These are phyloP conservation scores for Canna indica DNA, from an alignment of 176 grass and related monocot genomes.

Conservation along the genomic window DNA sequence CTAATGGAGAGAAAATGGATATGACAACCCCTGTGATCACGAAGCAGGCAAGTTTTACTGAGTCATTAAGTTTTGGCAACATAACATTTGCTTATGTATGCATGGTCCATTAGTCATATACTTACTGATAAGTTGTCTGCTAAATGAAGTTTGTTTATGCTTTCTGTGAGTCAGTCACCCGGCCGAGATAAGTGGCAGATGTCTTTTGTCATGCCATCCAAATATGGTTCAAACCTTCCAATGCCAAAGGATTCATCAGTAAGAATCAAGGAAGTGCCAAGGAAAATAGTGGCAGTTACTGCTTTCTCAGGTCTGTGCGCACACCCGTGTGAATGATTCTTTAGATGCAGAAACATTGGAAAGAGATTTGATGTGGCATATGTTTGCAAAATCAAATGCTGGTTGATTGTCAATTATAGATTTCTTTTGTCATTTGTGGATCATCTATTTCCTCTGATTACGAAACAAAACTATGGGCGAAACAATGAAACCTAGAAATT, in stretches of 20 bases:
- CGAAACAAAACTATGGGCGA: not conserved
- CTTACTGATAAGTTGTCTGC: not conserved
- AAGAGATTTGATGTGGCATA: not conserved
- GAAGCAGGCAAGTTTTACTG: slow-evolving; percentile 33
- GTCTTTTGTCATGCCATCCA: slow-evolving; percentile 93
- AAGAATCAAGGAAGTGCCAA: slow-evolving; percentile 58
- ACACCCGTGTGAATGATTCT: not conserved
- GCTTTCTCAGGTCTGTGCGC: slow-evolving; percentile 92
- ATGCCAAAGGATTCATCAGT: slow-evolving; percentile 67
- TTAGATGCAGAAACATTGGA: not conserved
- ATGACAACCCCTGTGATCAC: slow-evolving; percentile 96
- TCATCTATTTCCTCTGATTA: not conserved
- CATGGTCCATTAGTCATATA: not conserved
- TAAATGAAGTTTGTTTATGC: not conserved
- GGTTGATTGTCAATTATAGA: not conserved
- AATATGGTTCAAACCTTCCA: slow-evolving; percentile 72
- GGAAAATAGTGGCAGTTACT: slow-evolving; percentile 54
- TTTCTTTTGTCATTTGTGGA: not conserved
- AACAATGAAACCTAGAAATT: not conserved
- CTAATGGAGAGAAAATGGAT: slow-evolving; percentile 53
- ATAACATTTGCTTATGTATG: not conserved
- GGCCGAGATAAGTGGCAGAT: slow-evolving; percentile 58
- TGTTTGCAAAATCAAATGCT: not conserved
- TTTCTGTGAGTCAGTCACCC: slow-evolving; percentile 22
- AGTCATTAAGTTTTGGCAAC: slow-evolving; percentile 7